Evolutionary conservation across 768 basidiomycete species (phyloP).

Genomic region (Mycena galopus): DNA sequence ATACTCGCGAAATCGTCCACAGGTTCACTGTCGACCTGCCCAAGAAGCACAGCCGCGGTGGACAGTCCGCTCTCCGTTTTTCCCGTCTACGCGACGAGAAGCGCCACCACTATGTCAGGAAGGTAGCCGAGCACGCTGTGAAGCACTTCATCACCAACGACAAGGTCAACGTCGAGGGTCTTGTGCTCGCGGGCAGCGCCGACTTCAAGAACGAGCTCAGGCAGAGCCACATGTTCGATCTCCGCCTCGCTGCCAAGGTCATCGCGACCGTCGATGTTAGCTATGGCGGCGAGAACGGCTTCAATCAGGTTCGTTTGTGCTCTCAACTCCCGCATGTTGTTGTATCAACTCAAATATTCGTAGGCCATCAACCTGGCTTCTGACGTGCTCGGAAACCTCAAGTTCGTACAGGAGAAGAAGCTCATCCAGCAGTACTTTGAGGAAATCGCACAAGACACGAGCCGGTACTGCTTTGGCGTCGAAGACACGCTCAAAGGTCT

Average conservation of each 20-base stretch:
- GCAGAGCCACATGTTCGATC: slow-evolving; percentile 97
- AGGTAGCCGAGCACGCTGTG: slow-evolving; percentile 96
- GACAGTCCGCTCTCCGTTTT: slow-evolving; percentile 99
- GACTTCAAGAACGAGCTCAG: slow-evolving; percentile 99
- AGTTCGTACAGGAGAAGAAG: slow-evolving; percentile 99
- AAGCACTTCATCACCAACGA: slow-evolving; percentile 98
- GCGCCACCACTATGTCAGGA: slow-evolving; percentile 99
- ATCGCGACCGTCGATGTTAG: slow-evolving; percentile 99
- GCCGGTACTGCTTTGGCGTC: slow-evolving; percentile 97
- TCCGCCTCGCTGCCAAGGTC: slow-evolving; percentile 86
- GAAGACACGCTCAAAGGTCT: slow-evolving; percentile 97
- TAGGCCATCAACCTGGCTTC: slow-evolving; percentile 97
- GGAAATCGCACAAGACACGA: slow-evolving; percentile 98
- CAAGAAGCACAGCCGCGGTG: slow-evolving; percentile 99
- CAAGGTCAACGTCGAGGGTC: slow-evolving; percentile 97
- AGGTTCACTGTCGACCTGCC: slow-evolving; percentile 99
- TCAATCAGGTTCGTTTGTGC: slow-evolving; percentile 82
- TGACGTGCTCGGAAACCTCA: slow-evolving; percentile 97
- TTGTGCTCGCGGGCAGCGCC: slow-evolving; percentile 96
- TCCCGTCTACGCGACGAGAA: slow-evolving; percentile 99
- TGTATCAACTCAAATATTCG: background rate
- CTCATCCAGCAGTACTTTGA: slow-evolving; percentile 99
- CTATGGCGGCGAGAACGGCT: slow-evolving; percentile 98
- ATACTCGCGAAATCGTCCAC: slow-evolving; percentile 98
- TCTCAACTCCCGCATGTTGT: background rate